phyloP scores from a whole-genome alignment of 805 yeast species.

The Yarrowia porcina region DNA sequence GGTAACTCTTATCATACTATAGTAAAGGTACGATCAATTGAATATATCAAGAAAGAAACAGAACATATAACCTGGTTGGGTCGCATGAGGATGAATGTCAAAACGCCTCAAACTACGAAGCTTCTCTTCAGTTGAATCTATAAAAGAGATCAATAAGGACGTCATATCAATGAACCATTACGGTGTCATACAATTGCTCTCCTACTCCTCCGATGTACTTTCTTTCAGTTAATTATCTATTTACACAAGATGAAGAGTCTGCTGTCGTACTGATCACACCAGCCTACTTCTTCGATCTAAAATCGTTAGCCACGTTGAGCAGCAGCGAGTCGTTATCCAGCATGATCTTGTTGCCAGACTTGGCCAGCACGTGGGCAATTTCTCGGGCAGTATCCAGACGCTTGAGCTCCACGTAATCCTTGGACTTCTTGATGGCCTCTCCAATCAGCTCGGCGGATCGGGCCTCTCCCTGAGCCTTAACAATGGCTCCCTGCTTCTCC shows the following conservation, averaged over 20 bases:
- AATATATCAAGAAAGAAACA: too few species aligned
- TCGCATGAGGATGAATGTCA: too few species aligned
- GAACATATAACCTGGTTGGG: too few species aligned
- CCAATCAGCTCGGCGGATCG: constrained; percentile 97
- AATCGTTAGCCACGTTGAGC: constrained; percentile 81
- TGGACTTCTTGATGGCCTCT: constrained; percentile 96
- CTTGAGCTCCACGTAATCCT: constrained; percentile 93
- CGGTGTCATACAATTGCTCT: too few species aligned
- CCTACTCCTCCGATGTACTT: not conserved
- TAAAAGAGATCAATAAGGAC: too few species aligned
- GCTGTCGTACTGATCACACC: not conserved
- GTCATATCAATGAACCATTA: too few species aligned
- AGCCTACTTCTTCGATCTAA: constrained; percentile 45
- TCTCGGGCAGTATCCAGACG: constrained; percentile 96
- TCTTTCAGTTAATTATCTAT: constrained; percentile 19
- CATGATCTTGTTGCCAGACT: constrained; percentile 86
- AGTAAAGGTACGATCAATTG: too few species aligned
- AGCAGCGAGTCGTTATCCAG: constrained; percentile 89
- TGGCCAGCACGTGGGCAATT: constrained; percentile 79
- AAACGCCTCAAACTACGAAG: too few species aligned
- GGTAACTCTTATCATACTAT: too few species aligned
- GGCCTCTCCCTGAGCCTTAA: constrained; percentile 98
- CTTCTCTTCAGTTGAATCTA: too few species aligned
- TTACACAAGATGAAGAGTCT: constrained; percentile 6
- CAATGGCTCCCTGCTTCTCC: constrained; percentile 95